A percentile compares a stretch with the other conserved stretches of the same genome.
phyloP scores from a whole-genome alignment of 2,329 filamentous ascomycete genomes.

The Exophiala calicioides region DNA sequence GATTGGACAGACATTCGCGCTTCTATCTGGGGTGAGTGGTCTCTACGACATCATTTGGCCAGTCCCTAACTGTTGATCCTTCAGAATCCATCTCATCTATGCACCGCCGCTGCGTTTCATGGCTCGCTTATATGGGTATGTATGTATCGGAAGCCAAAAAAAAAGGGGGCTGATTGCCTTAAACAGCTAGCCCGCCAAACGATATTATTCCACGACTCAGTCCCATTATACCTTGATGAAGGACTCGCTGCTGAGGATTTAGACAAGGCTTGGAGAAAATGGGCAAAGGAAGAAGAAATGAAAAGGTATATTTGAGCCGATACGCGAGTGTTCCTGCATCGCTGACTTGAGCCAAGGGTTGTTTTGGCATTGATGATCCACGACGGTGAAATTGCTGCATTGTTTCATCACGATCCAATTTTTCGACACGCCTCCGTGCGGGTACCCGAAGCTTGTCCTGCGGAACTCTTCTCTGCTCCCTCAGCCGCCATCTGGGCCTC shows the following conservation, averaged over 20 bases:
- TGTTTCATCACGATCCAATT: constrained; percentile 23
- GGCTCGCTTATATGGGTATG: constrained; percentile 16
- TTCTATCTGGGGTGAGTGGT: constrained; percentile 12
- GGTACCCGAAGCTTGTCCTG: constrained; percentile 12
- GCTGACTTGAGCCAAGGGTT: too few species aligned
- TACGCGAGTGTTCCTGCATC: too few species aligned
- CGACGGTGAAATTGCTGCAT: constrained; percentile 17
- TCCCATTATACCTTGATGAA: constrained; percentile 3
- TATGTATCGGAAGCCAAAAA: background rate
- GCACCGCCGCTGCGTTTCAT: constrained; percentile 15
- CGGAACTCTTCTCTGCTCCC: constrained; percentile 17
- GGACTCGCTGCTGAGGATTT: constrained; percentile 7
- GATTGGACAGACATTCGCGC: constrained; percentile 23
- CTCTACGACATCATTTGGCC: background rate
- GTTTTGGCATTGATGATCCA: too few species aligned
- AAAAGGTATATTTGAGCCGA: constrained; percentile 14
- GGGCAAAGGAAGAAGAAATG: constrained; percentile 18
- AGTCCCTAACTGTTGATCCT: background rate
- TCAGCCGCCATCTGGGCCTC: constrained; percentile 15
- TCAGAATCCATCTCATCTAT: constrained; percentile 13
- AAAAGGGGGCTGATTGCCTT: background rate
- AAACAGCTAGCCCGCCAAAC: constrained; percentile 11
- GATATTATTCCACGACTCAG: constrained; percentile 1
- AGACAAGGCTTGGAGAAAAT: constrained; percentile 13
- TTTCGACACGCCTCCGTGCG: constrained; percentile 14